Conservation (phyloP, 2,329 filamentous ascomycete species). For the Fusarium sp. region DNA sequence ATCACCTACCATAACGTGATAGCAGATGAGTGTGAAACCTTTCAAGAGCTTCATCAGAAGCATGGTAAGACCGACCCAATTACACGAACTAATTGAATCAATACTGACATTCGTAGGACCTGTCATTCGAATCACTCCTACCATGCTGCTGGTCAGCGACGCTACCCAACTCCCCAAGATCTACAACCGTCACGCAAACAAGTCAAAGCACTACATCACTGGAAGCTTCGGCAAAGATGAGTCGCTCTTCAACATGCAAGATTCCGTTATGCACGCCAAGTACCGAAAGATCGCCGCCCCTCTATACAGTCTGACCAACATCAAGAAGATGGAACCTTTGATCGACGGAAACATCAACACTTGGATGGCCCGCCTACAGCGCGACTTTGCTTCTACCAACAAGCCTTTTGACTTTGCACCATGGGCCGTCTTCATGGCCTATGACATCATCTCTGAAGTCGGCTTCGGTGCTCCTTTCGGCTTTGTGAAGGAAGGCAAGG, state of each 20-base stretch:
- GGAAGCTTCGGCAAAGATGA: conserved; percentile 68
- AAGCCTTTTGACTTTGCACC: conserved; percentile 65
- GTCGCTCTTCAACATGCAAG: conserved; percentile 68
- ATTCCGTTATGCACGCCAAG: conserved; percentile 61
- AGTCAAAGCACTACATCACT: conserved; percentile 69
- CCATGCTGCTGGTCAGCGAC: conserved; percentile 46
- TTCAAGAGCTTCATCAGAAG: conserved; percentile 31
- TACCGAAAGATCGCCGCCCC: conserved; percentile 66
- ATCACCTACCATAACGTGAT: conserved; percentile 41
- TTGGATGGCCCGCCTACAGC: conserved; percentile 63
- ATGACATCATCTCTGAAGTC: conserved; percentile 65
- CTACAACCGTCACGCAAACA: conserved; percentile 67
- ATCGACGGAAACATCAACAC: conserved; percentile 62
- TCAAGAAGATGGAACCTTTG: conserved; percentile 69
- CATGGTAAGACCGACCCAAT: conserved; percentile 6
- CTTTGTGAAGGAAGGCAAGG: conserved; percentile 60
- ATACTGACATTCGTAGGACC: conserved; percentile 23
- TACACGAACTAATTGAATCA: accelerated
- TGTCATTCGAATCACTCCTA: conserved; percentile 41
- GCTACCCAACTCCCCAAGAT: conserved; percentile 66
- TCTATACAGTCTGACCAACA: conserved; percentile 67
- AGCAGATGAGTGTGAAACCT: conserved; percentile 30
- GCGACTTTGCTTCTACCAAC: conserved; percentile 58
- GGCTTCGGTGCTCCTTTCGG: conserved; percentile 56
- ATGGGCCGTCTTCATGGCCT: conserved; percentile 43